Percentiles rank a stretch among this genome's conserved stretches.
Evolutionary conservation across 257 asterid species (phyloP).

Genomic region (Paulownia fortunei): DNA sequence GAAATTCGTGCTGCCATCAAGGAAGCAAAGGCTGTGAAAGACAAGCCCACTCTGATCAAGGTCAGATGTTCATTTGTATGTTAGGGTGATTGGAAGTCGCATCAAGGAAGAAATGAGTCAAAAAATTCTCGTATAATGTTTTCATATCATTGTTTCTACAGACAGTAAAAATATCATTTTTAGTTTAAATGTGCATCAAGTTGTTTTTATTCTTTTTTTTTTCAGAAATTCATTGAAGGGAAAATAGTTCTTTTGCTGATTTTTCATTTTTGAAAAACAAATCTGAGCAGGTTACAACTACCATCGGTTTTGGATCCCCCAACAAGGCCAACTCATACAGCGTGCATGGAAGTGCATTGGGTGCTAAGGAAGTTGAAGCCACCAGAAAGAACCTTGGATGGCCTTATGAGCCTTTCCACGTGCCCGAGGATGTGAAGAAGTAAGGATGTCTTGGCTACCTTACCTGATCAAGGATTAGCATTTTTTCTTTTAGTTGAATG

Average conservation of each 20-base stretch:
- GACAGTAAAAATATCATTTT: background rate
- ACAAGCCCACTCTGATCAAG: too few species aligned
- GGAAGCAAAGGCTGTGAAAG: too few species aligned
- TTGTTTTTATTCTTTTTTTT: background rate
- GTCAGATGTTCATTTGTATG: conserved; percentile 36
- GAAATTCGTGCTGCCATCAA: too few species aligned
- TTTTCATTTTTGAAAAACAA: background rate
- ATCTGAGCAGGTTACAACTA: conserved; percentile 61
- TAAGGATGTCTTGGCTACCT: too few species aligned
- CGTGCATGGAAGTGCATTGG: conserved; percentile 81
- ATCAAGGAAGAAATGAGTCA: background rate
- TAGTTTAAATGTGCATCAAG: background rate
- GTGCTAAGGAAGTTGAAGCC: conserved; percentile 88
- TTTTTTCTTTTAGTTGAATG: conserved; percentile 9
- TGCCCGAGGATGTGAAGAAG: too few species aligned
- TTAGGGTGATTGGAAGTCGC: background rate
- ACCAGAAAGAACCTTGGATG: conserved; percentile 85
- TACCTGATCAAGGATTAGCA: background rate
- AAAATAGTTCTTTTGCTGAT: conserved; percentile 1
- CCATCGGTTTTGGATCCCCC: conserved; percentile 79
- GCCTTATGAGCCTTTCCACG: too few species aligned
- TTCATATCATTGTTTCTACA: background rate
- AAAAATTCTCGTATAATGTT: background rate
- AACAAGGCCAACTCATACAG: conserved; percentile 78
- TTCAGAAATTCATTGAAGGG: background rate